A percentile compares a stretch with the other conserved stretches of the same genome.
phyloP scores from a whole-genome alignment of 352 stramenopile species.

The Sclerospora graminicola region DNA sequence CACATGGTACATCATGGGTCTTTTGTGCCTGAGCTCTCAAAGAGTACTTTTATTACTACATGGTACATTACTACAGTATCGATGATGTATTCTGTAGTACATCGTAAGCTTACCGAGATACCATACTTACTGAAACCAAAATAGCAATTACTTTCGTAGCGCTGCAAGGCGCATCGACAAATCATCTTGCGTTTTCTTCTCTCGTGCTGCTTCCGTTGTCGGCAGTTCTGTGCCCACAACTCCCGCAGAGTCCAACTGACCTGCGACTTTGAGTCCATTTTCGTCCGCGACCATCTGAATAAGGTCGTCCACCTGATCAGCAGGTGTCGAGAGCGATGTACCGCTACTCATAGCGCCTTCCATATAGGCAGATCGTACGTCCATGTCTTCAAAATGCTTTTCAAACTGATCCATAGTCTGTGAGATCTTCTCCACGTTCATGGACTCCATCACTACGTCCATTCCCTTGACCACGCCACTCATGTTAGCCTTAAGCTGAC shows the following conservation, averaged over 20 bases:
- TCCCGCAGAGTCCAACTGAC: conserved; percentile 88
- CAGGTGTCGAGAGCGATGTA: conserved; percentile 92
- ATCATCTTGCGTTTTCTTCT: conserved; percentile 78
- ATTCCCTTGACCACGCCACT: conserved; percentile 94
- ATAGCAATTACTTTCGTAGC: conserved; percentile 44
- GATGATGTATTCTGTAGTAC: too few relatives aligned
- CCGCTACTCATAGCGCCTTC: conserved; percentile 95
- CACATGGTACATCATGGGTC: too few relatives aligned
- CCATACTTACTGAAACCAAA: too few relatives aligned
- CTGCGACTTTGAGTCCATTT: conserved; percentile 92
- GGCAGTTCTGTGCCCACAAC: conserved; percentile 69
- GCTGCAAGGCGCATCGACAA: conserved; percentile 75
- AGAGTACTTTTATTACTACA: too few relatives aligned
- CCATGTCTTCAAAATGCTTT: conserved; percentile 98
- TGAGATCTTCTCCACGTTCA: conserved; percentile 97
- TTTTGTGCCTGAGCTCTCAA: too few relatives aligned
- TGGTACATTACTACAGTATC: too few relatives aligned
- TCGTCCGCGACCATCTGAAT: conserved; percentile 97
- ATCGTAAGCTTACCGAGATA: too few relatives aligned
- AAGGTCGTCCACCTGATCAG: conserved; percentile 94
- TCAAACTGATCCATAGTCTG: conserved; percentile 98
- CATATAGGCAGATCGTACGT: conserved; percentile 97
- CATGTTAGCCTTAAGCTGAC: conserved; percentile 92
- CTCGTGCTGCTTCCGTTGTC: conserved; percentile 47
- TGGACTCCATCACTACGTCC: conserved; percentile 92